Percentiles rank a stretch among this genome's conserved stretches.
Conservation (phyloP, 768 basidiomycete genomes). For the Panellus pusillus region DNA sequence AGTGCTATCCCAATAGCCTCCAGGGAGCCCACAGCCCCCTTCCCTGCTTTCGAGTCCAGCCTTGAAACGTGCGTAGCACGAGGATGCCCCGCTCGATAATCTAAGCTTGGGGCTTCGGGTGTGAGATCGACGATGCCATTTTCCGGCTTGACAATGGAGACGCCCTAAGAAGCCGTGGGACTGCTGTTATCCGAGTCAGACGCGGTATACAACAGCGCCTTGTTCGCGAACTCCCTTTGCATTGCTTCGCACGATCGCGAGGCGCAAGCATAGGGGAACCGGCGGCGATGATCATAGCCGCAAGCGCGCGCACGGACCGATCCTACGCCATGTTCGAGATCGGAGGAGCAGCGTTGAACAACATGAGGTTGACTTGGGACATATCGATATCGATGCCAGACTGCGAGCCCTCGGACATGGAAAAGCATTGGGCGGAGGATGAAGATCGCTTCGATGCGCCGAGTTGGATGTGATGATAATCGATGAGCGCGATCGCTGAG, state of each 20-base stretch:
- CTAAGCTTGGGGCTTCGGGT: slow-evolving; percentile 51
- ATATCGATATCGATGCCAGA: slow-evolving; percentile 82
- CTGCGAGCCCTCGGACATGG: slow-evolving; percentile 68
- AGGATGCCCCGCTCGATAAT: slow-evolving; percentile 69
- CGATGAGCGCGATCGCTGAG: slow-evolving; percentile 62
- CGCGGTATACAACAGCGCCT: slow-evolving; percentile 30
- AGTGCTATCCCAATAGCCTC: too few relatives aligned
- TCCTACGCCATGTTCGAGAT: slow-evolving; percentile 40
- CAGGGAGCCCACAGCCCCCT: too few relatives aligned
- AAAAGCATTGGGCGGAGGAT: slow-evolving; percentile 67
- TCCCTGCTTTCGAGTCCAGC: too few relatives aligned
- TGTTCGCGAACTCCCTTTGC: slow-evolving; percentile 60
- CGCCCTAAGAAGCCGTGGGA: slow-evolving; percentile 38
- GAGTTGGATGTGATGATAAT: slow-evolving; percentile 67
- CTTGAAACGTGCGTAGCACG: slow-evolving; percentile 60
- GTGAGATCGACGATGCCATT: slow-evolving; percentile 45
- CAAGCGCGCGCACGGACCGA: slow-evolving; percentile 44
- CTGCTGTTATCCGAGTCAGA: slow-evolving; percentile 33
- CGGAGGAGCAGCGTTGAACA: slow-evolving; percentile 58
- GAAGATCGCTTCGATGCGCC: slow-evolving; percentile 72
- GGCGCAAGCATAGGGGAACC: slow-evolving; percentile 61
- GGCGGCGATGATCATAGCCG: slow-evolving; percentile 70
- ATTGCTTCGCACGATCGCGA: slow-evolving; percentile 78
- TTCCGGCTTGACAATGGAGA: slow-evolving; percentile 62
- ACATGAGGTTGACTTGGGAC: slow-evolving; percentile 53